Percentiles rank a stretch among this genome's conserved stretches.
These are phyloP conservation scores for Ogataea ganodermae DNA, from an alignment of 805 yeast genomes.

Conservation along the genomic window DNA sequence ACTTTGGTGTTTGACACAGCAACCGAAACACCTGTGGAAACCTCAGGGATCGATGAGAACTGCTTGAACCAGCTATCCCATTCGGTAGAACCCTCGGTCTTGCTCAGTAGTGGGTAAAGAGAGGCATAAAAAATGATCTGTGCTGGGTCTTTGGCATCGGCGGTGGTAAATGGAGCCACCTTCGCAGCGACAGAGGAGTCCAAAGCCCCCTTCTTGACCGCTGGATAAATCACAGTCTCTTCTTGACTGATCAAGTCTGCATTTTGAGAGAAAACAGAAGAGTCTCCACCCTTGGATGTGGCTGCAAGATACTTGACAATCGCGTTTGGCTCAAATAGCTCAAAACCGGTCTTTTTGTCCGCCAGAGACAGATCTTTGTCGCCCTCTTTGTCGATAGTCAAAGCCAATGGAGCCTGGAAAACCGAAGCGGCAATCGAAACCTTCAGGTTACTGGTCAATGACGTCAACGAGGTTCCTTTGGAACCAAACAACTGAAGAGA, in stretches of 20 bases:
- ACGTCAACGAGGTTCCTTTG: constrained; percentile 29
- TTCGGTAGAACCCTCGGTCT: constrained; percentile 17
- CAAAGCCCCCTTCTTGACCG: constrained; percentile 39
- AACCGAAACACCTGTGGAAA: constrained; percentile 45
- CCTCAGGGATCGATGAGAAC: constrained; percentile 40
- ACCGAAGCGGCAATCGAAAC: constrained; percentile 43
- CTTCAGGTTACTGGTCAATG: constrained; percentile 45
- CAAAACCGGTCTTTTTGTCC: constrained; percentile 44
- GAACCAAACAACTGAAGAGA: constrained; percentile 36
- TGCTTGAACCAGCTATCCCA: constrained; percentile 42
- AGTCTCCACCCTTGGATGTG: constrained; percentile 17
- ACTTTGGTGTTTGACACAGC: constrained; percentile 50
- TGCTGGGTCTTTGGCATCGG: constrained; percentile 43
- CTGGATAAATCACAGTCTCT: constrained; percentile 46
- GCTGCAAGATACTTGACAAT: constrained; percentile 62
- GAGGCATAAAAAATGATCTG: constrained; percentile 63
- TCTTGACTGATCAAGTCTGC: constrained; percentile 39
- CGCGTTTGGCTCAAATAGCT: constrained; percentile 66
- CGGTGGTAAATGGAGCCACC: constrained; percentile 20
- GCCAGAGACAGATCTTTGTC: constrained; percentile 24
- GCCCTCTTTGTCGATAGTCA: constrained; percentile 27
- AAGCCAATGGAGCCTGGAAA: constrained; percentile 31
- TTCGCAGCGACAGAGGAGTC: constrained; percentile 23
- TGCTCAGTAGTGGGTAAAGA: constrained; percentile 45
- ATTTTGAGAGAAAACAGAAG: constrained; percentile 20